A percentile compares a stretch with the other conserved stretches of the same genome.
phyloP scores from a whole-genome alignment of 2,329 filamentous ascomycete genomes.

The Phoma sp. region DNA sequence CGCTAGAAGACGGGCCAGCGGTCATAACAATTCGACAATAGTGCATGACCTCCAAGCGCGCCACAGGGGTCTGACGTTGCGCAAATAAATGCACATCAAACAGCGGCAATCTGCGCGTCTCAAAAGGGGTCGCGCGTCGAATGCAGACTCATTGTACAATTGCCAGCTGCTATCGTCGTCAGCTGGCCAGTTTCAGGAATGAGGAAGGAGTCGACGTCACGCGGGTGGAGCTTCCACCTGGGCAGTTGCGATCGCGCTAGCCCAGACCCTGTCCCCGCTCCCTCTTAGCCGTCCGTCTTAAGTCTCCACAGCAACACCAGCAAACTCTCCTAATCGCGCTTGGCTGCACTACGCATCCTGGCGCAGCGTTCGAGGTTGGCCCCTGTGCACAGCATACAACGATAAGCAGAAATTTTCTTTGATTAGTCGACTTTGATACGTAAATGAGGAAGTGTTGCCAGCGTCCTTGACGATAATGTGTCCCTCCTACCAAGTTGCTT shows the following conservation, averaged over 20 bases:
- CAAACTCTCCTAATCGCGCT: neutral
- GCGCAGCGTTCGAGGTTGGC: too few relatives aligned
- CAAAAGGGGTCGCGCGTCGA: too few relatives aligned
- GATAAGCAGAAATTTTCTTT: too few relatives aligned
- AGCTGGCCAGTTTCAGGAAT: slow-evolving; percentile 8
- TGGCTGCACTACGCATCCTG: neutral
- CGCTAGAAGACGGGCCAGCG: slow-evolving; percentile 10
- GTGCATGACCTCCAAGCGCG: slow-evolving; percentile 14
- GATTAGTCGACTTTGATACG: too few relatives aligned
- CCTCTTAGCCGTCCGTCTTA: neutral
- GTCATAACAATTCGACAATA: slow-evolving; percentile 12
- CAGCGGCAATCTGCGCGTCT: neutral
- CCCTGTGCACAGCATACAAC: too few relatives aligned
- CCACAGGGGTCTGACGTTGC: slow-evolving; percentile 6
- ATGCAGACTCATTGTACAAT: neutral
- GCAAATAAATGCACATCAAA: neutral
- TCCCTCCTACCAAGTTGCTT: too few relatives aligned
- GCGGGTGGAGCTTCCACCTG: slow-evolving; percentile 6
- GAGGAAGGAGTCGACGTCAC: slow-evolving; percentile 12
- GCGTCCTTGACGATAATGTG: too few relatives aligned
- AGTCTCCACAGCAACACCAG: neutral
- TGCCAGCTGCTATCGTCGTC: neutral
- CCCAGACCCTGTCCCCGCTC: slow-evolving; percentile 2
- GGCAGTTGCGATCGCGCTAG: slow-evolving; percentile 2
- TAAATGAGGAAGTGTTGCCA: too few relatives aligned